Evolutionary conservation across 176 grass and related monocot genomes (phyloP).

Genomic region (Carex parvula): DNA sequence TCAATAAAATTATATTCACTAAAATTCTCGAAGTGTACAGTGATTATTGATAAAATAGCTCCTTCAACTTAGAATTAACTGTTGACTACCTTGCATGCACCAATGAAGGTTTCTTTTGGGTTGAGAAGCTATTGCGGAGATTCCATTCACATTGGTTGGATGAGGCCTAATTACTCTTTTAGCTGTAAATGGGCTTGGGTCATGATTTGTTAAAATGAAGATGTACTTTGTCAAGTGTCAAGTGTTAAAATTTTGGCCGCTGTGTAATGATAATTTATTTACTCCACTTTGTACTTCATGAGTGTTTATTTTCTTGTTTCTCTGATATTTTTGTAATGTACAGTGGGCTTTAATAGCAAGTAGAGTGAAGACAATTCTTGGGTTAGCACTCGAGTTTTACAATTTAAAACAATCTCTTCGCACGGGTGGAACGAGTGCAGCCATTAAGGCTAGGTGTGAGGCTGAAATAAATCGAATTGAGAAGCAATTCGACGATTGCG

Average conservation of each 20-base stretch:
- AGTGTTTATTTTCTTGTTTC: background rate
- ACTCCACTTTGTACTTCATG: background rate
- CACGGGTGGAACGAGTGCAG: constrained; percentile 57
- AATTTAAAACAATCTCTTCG: constrained; percentile 64
- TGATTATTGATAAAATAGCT: background rate
- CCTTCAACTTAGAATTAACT: background rate
- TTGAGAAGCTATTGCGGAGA: background rate
- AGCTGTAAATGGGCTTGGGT: background rate
- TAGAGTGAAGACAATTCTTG: constrained; percentile 86
- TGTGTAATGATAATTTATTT: background rate
- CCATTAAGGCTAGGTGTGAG: constrained; percentile 70
- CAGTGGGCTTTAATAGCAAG: constrained; percentile 90
- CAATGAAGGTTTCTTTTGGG: background rate
- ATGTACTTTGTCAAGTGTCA: background rate
- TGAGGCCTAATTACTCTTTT: background rate
- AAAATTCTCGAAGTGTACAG: background rate
- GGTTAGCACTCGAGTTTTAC: constrained; percentile 82
- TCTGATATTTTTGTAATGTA: background rate
- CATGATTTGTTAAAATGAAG: background rate
- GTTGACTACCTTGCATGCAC: background rate
- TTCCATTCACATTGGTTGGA: background rate
- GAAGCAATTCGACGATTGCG: constrained; percentile 91
- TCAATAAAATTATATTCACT: background rate
- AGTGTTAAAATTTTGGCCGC: background rate
- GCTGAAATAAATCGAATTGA: constrained; percentile 84